Percentiles rank a stretch among this genome's conserved stretches.
Conservation (phyloP, 2,329 filamentous ascomycete species). For the Microdochium paspali region DNA sequence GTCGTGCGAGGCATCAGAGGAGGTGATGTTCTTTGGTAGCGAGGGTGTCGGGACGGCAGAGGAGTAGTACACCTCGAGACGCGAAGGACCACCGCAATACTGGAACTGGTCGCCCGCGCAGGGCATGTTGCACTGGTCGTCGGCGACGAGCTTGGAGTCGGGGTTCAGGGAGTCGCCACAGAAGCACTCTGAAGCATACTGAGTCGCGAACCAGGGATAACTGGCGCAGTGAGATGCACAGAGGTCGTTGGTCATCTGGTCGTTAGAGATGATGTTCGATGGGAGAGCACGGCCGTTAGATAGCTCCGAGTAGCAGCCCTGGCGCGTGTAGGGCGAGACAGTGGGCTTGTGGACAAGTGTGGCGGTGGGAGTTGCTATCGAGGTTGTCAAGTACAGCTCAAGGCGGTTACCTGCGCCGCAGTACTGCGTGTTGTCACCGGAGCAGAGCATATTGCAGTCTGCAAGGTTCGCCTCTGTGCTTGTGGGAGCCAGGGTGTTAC, state of each 20-base stretch:
- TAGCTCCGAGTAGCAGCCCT: constrained; percentile 30
- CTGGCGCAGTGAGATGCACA: constrained; percentile 24
- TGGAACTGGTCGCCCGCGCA: constrained; percentile 17
- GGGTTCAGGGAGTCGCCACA: constrained; percentile 11
- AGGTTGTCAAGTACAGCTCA: constrained; percentile 32
- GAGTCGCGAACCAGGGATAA: constrained; percentile 26
- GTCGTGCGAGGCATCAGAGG: background rate
- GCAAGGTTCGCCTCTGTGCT: constrained; percentile 19
- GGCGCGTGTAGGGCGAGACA: constrained; percentile 23
- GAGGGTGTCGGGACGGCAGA: constrained; percentile 3
- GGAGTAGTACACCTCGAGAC: constrained; percentile 14
- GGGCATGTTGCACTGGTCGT: constrained; percentile 15
- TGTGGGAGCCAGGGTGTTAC: constrained; percentile 26
- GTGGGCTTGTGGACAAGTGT: constrained; percentile 22
- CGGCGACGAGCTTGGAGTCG: constrained; percentile 5
- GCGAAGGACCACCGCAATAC: constrained; percentile 15
- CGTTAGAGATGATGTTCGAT: constrained; percentile 18
- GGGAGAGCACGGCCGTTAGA: constrained; percentile 23
- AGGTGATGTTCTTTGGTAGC: constrained; percentile 1
- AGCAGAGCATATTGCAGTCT: constrained; percentile 29
- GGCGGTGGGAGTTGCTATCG: constrained; percentile 22
- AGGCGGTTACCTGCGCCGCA: constrained; percentile 33
- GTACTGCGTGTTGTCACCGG: constrained; percentile 28
- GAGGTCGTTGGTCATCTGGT: constrained; percentile 26
- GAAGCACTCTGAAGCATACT: constrained; percentile 29